Evolutionary conservation across 805 yeast genomes (phyloP).

Genomic region (Ogataea saltuana): DNA sequence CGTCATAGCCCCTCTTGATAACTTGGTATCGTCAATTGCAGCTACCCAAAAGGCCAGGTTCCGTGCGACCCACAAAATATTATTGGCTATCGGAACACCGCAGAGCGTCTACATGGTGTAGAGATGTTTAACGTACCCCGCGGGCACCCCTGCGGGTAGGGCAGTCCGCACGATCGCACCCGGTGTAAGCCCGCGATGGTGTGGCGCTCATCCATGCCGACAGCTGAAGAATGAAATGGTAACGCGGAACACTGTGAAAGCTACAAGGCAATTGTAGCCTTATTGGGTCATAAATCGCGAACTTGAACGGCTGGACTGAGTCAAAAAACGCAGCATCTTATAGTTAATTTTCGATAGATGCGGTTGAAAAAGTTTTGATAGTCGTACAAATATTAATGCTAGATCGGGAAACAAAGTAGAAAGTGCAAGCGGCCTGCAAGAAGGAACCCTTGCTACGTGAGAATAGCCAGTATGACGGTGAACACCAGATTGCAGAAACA

Average conservation of each 20-base stretch:
- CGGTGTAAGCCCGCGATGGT: background rate
- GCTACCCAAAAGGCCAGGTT: too few relatives aligned
- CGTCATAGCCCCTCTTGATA: constrained; percentile 4
- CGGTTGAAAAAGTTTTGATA: background rate
- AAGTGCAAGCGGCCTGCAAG: background rate
- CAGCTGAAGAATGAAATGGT: too few relatives aligned
- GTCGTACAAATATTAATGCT: constrained; percentile 2
- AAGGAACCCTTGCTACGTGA: constrained; percentile 17
- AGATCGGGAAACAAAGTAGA: background rate
- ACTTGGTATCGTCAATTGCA: too few relatives aligned
- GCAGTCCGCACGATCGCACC: background rate
- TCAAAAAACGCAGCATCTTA: too few relatives aligned
- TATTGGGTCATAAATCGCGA: constrained; percentile 7
- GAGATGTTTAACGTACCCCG: background rate
- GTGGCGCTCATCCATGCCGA: too few relatives aligned
- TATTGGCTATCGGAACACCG: constrained; percentile 1
- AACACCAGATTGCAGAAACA: constrained; percentile 58
- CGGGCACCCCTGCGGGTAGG: background rate
- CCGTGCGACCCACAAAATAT: constrained; percentile 9
- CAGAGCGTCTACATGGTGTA: background rate
- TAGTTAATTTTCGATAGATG: too few relatives aligned
- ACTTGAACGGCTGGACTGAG: background rate
- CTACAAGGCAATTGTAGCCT: background rate
- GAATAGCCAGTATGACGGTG: constrained; percentile 51
- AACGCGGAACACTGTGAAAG: background rate